Conservation (phyloP, 352 stramenopile species). For the Pythium rishiriense region DNA sequence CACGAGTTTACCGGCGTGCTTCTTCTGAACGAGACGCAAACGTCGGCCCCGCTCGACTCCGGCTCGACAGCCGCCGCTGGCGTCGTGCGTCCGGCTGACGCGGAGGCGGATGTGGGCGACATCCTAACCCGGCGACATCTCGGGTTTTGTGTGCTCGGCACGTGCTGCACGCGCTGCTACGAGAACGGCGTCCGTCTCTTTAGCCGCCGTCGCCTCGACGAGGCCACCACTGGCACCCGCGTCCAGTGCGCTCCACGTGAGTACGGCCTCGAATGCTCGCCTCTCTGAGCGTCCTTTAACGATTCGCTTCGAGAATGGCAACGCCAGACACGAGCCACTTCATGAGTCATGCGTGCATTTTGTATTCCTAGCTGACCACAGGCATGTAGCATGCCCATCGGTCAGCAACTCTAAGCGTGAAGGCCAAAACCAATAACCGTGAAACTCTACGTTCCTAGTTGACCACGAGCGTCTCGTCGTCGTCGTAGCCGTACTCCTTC, state of each 20-base stretch:
- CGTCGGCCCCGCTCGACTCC: not conserved
- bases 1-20: not conserved
- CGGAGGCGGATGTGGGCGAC: not conserved
- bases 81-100: not conserved
- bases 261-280: not conserved
- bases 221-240: not conserved
- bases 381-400: too few species aligned
- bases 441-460: conserved; percentile 29
- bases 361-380: too few species aligned
- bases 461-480: conserved; percentile 72
- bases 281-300: not conserved
- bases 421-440: conserved; percentile 2
- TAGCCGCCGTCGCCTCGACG: not conserved
- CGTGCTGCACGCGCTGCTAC: not conserved
- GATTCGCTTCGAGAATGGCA: too few species aligned
- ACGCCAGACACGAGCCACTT: too few species aligned
- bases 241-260: not conserved
- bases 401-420: too few species aligned
- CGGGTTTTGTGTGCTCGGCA: not conserved
- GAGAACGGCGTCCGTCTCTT: not conserved
- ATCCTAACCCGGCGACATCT: not conserved
- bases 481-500: conserved; percentile 67
- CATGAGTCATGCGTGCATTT: not conserved
- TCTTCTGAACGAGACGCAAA: not conserved
- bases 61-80: not conserved